These are phyloP conservation scores for Delphinella strobiligena DNA, from an alignment of 2,329 filamentous ascomycete genomes.

Conservation along the genomic window DNA sequence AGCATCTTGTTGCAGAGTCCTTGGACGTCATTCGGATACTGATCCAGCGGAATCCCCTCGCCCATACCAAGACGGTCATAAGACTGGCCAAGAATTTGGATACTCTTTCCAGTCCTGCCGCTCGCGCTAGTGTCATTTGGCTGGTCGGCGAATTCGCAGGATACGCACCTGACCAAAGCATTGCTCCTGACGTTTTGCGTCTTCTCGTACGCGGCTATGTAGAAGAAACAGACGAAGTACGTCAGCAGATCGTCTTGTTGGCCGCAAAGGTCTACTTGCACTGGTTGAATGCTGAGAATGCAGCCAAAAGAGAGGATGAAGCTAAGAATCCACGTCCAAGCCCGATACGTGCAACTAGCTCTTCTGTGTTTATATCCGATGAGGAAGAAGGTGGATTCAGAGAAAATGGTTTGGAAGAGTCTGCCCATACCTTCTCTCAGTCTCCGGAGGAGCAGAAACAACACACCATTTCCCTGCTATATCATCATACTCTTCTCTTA, in stretches of 20 bases:
- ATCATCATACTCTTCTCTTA: conserved; percentile 73
- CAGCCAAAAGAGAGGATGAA: conserved; percentile 20
- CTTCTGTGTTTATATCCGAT: conserved; percentile 17
- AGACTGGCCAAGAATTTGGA: conserved; percentile 85
- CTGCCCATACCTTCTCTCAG: too few relatives aligned
- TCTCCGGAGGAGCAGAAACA: conserved; percentile 33
- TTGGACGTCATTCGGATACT: conserved; percentile 90
- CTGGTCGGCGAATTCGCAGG: conserved; percentile 90
- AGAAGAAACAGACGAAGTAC: conserved; percentile 72
- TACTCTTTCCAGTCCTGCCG: conserved; percentile 73
- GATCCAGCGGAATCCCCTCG: conserved; percentile 77
- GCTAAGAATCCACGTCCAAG: conserved; percentile 9
- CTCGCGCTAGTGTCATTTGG: conserved; percentile 92
- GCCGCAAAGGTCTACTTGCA: conserved; percentile 96
- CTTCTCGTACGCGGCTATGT: conserved; percentile 78
- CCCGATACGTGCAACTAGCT: not conserved
- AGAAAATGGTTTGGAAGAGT: too few relatives aligned
- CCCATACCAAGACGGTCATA: conserved; percentile 75
- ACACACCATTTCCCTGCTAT: conserved; percentile 65
- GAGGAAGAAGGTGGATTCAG: conserved; percentile 15
- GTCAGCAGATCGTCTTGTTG: conserved; percentile 81
- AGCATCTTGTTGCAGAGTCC: conserved; percentile 79
- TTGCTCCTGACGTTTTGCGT: conserved; percentile 82
- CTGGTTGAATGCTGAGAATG: conserved; percentile 55
- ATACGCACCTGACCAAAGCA: conserved; percentile 67